phyloP scores from a whole-genome alignment of 371 early-diverging fungal species.

The Gilbertella persicaria region DNA sequence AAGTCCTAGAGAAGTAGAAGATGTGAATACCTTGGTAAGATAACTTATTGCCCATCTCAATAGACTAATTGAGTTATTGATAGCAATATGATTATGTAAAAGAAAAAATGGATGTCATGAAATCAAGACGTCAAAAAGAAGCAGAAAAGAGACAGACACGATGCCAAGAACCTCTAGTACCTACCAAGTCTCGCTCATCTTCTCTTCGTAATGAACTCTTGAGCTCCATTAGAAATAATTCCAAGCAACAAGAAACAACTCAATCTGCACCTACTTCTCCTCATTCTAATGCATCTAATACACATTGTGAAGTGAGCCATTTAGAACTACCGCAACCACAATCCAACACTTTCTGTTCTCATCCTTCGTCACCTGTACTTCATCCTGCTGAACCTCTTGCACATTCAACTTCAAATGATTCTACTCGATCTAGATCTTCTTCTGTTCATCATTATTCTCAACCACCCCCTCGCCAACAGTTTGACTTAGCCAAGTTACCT shows the following conservation, averaged over 20 bases:
- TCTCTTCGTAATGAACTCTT: slow-evolving; percentile 8
- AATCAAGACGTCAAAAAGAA: background rate
- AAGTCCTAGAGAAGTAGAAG: slow-evolving; percentile 53
- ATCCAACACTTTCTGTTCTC: background rate
- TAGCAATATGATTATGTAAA: slow-evolving; percentile 11
- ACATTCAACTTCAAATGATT: slow-evolving; percentile 13
- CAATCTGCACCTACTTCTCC: slow-evolving; percentile 10
- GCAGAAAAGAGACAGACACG: background rate
- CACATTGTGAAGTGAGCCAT: background rate
- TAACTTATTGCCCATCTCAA: background rate
- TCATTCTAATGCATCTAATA: background rate
- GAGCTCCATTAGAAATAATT: background rate
- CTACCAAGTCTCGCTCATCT: slow-evolving; percentile 4
- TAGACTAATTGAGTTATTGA: too few species aligned
- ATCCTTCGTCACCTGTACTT: slow-evolving; percentile 3
- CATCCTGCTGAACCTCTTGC: background rate
- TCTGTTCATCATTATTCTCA: background rate
- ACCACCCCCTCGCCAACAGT: slow-evolving; percentile 11
- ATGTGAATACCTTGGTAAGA: slow-evolving; percentile 44
- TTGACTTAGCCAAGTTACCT: slow-evolving; percentile 16
- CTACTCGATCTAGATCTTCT: slow-evolving; percentile 4
- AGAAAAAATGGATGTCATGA: slow-evolving; percentile 2
- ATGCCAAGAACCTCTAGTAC: background rate
- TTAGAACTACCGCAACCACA: background rate
- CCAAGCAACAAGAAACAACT: background rate